A percentile compares a stretch with the other conserved stretches of the same genome.
Evolutionary conservation across 495 filamentous ascomycete species (phyloP).

Genomic region (Parathielavia hyrcaniae): DNA sequence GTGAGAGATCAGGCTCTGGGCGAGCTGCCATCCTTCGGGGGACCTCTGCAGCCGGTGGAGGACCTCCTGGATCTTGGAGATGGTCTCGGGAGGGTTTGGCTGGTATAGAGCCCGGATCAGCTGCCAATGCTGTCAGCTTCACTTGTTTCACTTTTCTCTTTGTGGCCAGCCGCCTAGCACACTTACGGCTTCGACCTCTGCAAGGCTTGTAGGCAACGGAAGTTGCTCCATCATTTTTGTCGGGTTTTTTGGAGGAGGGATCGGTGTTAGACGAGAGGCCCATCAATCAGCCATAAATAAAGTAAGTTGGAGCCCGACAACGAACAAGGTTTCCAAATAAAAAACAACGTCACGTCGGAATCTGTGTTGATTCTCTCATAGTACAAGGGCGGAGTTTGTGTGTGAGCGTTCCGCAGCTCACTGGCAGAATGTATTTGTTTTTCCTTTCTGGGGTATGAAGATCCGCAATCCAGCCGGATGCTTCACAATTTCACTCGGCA

Average conservation of each 20-base stretch:
- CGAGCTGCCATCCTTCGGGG: constrained; percentile 76
- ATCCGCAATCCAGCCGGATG: neutral
- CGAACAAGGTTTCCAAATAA: neutral
- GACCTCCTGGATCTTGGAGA: constrained; percentile 66
- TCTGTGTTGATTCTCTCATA: neutral
- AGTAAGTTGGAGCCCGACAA: neutral
- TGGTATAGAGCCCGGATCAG: constrained; percentile 64
- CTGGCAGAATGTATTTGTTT: neutral
- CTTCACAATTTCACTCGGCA: neutral
- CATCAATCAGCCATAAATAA: neutral
- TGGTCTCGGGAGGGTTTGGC: constrained; percentile 54
- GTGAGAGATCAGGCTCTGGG: constrained; percentile 61
- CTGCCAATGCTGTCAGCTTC: constrained; percentile 30
- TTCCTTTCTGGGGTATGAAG: neutral
- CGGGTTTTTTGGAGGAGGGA: neutral
- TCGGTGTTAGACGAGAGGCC: neutral
- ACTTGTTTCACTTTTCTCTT: neutral
- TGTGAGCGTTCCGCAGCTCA: neutral
- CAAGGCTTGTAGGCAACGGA: constrained; percentile 34
- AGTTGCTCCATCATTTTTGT: constrained; percentile 27
- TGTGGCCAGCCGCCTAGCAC: neutral
- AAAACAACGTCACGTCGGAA: constrained; percentile 7
- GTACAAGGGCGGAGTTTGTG: neutral
- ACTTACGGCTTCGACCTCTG: constrained; percentile 40
- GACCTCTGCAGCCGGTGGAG: constrained; percentile 71